phyloP scores from a whole-genome alignment of 805 yeast species.

The Starmera quercuum region DNA sequence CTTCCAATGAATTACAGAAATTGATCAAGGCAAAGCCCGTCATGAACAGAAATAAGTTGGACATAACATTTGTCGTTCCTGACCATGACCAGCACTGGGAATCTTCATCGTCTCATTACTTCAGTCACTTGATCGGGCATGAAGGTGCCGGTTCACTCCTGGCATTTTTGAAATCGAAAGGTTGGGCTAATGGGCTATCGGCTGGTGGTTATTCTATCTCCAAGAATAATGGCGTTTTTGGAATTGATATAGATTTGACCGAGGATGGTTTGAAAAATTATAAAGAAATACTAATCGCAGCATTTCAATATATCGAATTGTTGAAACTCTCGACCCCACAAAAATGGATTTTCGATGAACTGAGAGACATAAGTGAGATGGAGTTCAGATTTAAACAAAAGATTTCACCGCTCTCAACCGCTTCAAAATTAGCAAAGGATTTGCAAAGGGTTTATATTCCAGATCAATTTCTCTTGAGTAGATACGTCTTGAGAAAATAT shows the following conservation, averaged over 20 bases:
- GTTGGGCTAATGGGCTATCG: conserved; percentile 76
- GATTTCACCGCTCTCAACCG: conserved; percentile 61
- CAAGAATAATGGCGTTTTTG: conserved; percentile 58
- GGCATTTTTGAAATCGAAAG: conserved; percentile 55
- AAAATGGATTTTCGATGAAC: conserved; percentile 74
- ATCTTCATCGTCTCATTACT: conserved; percentile 61
- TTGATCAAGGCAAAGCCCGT: conserved; percentile 70
- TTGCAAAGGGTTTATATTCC: conserved; percentile 60
- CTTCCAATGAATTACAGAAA: conserved; percentile 40
- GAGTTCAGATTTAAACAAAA: conserved; percentile 80
- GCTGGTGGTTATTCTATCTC: conserved; percentile 66
- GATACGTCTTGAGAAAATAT: conserved; percentile 48
- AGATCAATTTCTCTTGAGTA: conserved; percentile 51
- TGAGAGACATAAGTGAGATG: conserved; percentile 57
- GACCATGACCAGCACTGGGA: conserved; percentile 63
- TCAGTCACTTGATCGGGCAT: conserved; percentile 83
- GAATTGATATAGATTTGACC: conserved; percentile 71
- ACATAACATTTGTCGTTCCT: conserved; percentile 69
- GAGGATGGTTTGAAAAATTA: conserved; percentile 60
- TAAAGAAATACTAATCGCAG: conserved; percentile 45
- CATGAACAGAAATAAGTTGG: conserved; percentile 65
- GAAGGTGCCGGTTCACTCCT: conserved; percentile 85
- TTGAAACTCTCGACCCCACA: conserved; percentile 53
- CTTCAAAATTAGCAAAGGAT: conserved; percentile 53
- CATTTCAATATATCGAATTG: conserved; percentile 71